A percentile compares a stretch with the other conserved stretches of the same genome.
Conservation (phyloP, 371 early-diverging fungal genomes). For the Rhizoclosmatium hyalinum region DNA sequence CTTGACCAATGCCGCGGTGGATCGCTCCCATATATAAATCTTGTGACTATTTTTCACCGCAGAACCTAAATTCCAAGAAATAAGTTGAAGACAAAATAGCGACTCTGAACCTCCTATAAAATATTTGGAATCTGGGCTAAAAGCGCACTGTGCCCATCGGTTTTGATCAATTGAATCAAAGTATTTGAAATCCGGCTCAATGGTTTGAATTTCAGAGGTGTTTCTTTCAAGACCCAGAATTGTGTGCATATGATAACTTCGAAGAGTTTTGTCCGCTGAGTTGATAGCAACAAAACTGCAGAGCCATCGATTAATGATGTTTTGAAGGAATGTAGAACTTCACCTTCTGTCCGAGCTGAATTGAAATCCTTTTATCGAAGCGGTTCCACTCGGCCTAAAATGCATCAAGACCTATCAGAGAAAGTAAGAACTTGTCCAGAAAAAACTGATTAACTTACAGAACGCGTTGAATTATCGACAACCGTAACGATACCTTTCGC, state of each 20-base stretch:
- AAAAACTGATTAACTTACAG: constrained; percentile 47
- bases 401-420: constrained; percentile 40
- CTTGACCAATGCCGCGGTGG: constrained; percentile 81
- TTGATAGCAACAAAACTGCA: constrained; percentile 75
- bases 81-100: background rate
- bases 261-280: constrained; percentile 75
- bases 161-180: constrained; percentile 86
- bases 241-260: constrained; percentile 56
- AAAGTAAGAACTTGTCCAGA: constrained; percentile 1
- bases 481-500: constrained; percentile 72
- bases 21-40: constrained; percentile 92
- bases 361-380: constrained; percentile 70
- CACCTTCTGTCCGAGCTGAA: constrained; percentile 59
- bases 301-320: background rate
- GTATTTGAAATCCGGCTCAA: constrained; percentile 70
- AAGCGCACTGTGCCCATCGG: constrained; percentile 85
- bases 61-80: constrained; percentile 54
- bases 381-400: constrained; percentile 40
- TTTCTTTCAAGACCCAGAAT: background rate
- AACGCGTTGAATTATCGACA: constrained; percentile 59
- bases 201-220: background rate
- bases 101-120: constrained; percentile 69
- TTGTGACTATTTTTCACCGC: constrained; percentile 85
- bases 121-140: constrained; percentile 85
- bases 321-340: background rate